phyloP scores from a whole-genome alignment of 2,329 filamentous ascomycete species.

The Colletotrichum tropicicola region DNA sequence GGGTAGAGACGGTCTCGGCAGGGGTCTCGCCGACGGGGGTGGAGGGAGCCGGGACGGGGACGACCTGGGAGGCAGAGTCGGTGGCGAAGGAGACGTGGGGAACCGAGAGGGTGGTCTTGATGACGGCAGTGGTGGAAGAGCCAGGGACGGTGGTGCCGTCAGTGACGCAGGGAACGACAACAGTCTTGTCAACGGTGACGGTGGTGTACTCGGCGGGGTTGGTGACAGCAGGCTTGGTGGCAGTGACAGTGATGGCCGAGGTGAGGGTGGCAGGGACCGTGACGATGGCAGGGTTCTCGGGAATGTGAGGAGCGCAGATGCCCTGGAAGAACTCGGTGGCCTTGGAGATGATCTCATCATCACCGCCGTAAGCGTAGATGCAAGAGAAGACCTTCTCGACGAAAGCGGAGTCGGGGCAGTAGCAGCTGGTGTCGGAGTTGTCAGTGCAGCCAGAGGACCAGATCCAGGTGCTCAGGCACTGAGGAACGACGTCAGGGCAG shows the following conservation, averaged over 20 bases:
- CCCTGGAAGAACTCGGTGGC: conserved; percentile 89
- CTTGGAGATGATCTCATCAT: conserved; percentile 71
- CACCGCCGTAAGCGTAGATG: conserved; percentile 78
- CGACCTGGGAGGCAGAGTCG: conserved; percentile 42
- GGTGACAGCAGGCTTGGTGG: conserved; percentile 57
- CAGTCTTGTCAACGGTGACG: conserved; percentile 55
- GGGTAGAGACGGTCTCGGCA: conserved; percentile 33
- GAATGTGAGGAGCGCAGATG: conserved; percentile 82
- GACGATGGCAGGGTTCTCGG: conserved; percentile 84
- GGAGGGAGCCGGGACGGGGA: conserved; percentile 50
- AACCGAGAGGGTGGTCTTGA: conserved; percentile 61
- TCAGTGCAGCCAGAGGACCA: conserved; percentile 74
- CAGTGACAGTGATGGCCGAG: conserved; percentile 64
- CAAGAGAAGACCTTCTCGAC: conserved; percentile 84
- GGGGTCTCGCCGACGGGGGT: conserved; percentile 34
- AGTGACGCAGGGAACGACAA: conserved; percentile 61
- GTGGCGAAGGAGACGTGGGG: conserved; percentile 62
- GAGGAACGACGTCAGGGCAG: conserved; percentile 79
- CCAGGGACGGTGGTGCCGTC: conserved; percentile 56
- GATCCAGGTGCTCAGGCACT: conserved; percentile 93
- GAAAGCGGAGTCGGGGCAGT: conserved; percentile 83
- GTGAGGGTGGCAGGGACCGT: conserved; percentile 75
- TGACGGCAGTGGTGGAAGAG: conserved; percentile 56
- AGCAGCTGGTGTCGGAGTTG: conserved; percentile 86
- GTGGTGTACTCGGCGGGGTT: conserved; percentile 58